phyloP scores from a whole-genome alignment of 345 rosid genomes.

The Microcos paniculata region DNA sequence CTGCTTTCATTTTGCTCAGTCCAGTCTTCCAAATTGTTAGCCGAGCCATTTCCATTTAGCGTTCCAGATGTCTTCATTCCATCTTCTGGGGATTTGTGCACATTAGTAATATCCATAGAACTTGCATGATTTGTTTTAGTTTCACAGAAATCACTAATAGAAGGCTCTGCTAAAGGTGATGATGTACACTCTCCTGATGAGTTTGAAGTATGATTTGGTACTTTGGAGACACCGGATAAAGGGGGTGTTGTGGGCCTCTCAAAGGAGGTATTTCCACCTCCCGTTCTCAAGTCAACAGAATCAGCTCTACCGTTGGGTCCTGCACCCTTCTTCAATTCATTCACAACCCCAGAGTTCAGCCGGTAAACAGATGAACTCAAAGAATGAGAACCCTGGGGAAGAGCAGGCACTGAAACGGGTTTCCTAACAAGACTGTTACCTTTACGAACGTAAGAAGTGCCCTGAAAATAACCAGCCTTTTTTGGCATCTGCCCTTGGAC shows the following conservation, averaged over 20 bases:
- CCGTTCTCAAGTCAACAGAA: conserved; percentile 34
- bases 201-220: conserved; percentile 33
- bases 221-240: conserved; percentile 37
- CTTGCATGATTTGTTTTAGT: conserved; percentile 38
- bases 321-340: conserved; percentile 44
- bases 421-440: conserved; percentile 94
- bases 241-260: conserved; percentile 63
- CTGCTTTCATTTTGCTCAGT: conserved; percentile 39
- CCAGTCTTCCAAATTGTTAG: conserved; percentile 34
- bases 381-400: conserved; percentile 37
- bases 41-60: conserved; percentile 37
- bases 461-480: conserved; percentile 28
- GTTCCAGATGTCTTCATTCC: conserved; percentile 39
- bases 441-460: conserved; percentile 75
- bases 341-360: conserved; percentile 37
- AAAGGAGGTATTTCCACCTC: conserved; percentile 34
- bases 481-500: conserved; percentile 38
- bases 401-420: conserved; percentile 40
- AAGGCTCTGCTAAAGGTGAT: conserved; percentile 45
- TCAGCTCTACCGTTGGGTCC: conserved; percentile 40
- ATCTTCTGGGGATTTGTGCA: conserved; percentile 38
- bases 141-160: conserved; percentile 35
- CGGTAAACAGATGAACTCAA: conserved; percentile 39
- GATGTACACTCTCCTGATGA: conserved; percentile 33
- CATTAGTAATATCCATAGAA: conserved; percentile 39